Conservation (phyloP, 2,329 filamentous ascomycete genomes). For the Ophiostoma montium region DNA sequence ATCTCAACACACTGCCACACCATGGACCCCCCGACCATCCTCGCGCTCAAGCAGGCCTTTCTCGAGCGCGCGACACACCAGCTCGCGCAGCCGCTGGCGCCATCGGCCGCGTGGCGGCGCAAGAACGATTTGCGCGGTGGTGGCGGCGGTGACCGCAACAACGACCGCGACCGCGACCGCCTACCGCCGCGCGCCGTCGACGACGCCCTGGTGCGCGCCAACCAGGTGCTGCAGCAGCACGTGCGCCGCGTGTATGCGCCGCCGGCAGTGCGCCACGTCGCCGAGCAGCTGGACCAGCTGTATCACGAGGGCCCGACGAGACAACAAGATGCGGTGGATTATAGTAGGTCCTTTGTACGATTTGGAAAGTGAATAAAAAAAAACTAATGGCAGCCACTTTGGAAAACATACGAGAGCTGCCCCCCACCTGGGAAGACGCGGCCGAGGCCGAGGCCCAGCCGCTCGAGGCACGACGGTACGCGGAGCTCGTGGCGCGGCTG, state of each 20-base stretch:
- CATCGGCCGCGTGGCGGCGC: constrained; percentile 38
- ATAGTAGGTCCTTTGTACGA: constrained; percentile 22
- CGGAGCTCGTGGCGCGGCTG: constrained; percentile 34
- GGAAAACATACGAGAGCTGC: constrained; percentile 31
- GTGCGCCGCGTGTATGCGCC: constrained; percentile 50
- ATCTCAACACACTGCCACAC: neutral
- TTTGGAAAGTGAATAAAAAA: neutral
- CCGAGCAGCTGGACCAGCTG: constrained; percentile 55
- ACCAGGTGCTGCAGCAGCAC: constrained; percentile 50
- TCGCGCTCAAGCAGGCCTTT: constrained; percentile 51
- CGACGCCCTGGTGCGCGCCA: constrained; percentile 43
- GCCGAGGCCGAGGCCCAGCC: constrained; percentile 26
- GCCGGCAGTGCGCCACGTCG: constrained; percentile 55
- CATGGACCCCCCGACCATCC: constrained; percentile 36
- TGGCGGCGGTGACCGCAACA: constrained; percentile 5
- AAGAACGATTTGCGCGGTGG: constrained; percentile 24
- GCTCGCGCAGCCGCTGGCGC: constrained; percentile 43
- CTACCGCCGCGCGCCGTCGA: constrained; percentile 37
- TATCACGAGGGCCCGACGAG: constrained; percentile 22
- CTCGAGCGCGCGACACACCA: constrained; percentile 47
- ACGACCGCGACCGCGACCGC: constrained; percentile 15
- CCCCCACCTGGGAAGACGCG: constrained; percentile 29
- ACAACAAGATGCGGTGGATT: constrained; percentile 27
- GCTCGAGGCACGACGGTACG: constrained; percentile 36
- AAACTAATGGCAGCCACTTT: constrained; percentile 23